phyloP scores from a whole-genome alignment of 768 basidiomycete genomes.

The Lentinus tigrinus region DNA sequence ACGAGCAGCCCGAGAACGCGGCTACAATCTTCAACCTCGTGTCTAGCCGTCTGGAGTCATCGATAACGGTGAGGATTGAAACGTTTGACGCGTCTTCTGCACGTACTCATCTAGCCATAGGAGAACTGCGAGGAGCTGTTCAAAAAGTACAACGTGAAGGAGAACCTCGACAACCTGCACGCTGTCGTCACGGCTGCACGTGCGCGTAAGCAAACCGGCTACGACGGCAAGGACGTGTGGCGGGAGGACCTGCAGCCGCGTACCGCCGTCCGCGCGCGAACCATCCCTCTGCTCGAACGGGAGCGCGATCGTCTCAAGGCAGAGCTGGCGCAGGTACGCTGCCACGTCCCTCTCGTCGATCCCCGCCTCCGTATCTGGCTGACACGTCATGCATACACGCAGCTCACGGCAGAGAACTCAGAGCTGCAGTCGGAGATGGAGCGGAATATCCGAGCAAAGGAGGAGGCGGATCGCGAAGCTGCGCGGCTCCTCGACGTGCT shows the following conservation, averaged over 20 bases:
- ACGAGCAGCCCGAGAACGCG: constrained; percentile 36
- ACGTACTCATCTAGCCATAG: constrained; percentile 32
- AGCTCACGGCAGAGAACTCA: constrained; percentile 62
- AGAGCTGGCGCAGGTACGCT: constrained; percentile 36
- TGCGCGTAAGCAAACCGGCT: constrained; percentile 45
- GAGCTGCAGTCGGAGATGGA: constrained; percentile 48
- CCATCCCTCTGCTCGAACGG: constrained; percentile 53
- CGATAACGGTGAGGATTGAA: constrained; percentile 40
- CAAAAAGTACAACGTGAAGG: constrained; percentile 62
- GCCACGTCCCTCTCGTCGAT: background rate
- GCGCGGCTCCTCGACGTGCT: constrained; percentile 50
- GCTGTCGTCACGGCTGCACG: constrained; percentile 66
- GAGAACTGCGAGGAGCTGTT: constrained; percentile 69
- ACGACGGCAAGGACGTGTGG: constrained; percentile 59
- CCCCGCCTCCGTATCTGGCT: background rate
- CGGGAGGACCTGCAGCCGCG: constrained; percentile 61
- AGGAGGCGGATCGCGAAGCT: constrained; percentile 45
- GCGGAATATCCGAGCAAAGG: constrained; percentile 44
- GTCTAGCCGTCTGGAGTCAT: constrained; percentile 68
- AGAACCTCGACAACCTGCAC: constrained; percentile 71
- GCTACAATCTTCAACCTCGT: constrained; percentile 50
- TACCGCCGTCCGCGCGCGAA: constrained; percentile 60
- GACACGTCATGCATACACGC: background rate
- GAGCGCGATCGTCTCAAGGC: constrained; percentile 41
- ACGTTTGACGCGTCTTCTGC: background rate